Evolutionary conservation across 352 stramenopile species (phyloP).

Genomic region (Phytophthora rubi): DNA sequence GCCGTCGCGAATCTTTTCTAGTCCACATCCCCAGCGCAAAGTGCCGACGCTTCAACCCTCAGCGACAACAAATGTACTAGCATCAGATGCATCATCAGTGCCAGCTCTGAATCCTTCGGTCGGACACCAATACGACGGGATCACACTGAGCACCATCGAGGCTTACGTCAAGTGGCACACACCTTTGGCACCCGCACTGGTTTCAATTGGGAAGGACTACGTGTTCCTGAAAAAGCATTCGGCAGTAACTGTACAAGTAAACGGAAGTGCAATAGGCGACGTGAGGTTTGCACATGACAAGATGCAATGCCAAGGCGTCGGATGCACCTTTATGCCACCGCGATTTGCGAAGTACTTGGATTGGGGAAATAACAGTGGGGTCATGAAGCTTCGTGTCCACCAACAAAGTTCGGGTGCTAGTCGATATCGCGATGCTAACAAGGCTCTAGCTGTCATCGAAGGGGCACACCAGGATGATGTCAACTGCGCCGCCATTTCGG

Average conservation of each 20-base stretch:
- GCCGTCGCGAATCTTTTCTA: conserved; percentile 76
- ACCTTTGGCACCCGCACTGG: conserved; percentile 63
- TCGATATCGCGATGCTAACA: conserved; percentile 67
- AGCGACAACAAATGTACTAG: neutral
- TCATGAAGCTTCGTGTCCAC: conserved; percentile 71
- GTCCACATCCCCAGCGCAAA: conserved; percentile 68
- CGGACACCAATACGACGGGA: conserved; percentile 61
- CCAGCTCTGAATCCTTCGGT: conserved; percentile 19
- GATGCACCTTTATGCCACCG: conserved; percentile 67
- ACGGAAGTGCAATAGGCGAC: conserved; percentile 58
- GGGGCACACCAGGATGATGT: conserved; percentile 60
- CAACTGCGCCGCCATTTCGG: conserved; percentile 66
- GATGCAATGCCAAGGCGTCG: conserved; percentile 53
- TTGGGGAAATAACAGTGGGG: conserved; percentile 54
- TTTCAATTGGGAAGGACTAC: conserved; percentile 83
- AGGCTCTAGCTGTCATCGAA: conserved; percentile 72
- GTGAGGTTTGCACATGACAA: conserved; percentile 69
- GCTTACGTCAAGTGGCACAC: conserved; percentile 82
- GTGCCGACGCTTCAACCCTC: conserved; percentile 42
- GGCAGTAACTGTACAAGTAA: conserved; percentile 30
- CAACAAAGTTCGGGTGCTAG: conserved; percentile 37
- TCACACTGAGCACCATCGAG: conserved; percentile 68
- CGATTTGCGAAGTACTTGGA: conserved; percentile 82
- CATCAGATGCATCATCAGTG: conserved; percentile 1
- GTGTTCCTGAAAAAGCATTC: conserved; percentile 72